phyloP scores from a whole-genome alignment of 129 eudicot genomes.

The Pulicaria dysenterica region DNA sequence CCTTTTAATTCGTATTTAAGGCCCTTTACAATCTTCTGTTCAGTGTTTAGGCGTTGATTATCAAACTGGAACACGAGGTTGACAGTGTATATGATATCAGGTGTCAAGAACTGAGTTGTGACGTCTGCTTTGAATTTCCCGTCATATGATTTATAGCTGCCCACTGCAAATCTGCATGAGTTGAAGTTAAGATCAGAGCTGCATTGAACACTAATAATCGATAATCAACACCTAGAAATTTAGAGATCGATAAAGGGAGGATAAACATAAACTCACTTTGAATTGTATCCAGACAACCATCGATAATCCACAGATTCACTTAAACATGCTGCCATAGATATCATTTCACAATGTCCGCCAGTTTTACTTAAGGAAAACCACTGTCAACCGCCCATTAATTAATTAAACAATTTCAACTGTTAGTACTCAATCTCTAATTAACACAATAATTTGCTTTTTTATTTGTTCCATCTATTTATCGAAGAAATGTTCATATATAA shows the following conservation, averaged over 20 bases:
- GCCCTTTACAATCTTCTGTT: no score
- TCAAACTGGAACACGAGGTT: slow-evolving; percentile 29
- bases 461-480: no score
- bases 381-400: no score
- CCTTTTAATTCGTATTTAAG: no score
- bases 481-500: no score
- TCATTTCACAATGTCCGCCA: slow-evolving; percentile 16
- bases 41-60: no score
- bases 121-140: neutral
- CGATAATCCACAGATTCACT: no score
- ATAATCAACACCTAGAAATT: neutral
- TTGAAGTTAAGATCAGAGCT: slow-evolving; percentile 16
- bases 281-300: neutral
- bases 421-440: no score
- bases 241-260: neutral
- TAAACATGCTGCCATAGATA: neutral
- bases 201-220: neutral
- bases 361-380: slow-evolving; percentile 1
- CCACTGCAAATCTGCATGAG: slow-evolving; percentile 5
- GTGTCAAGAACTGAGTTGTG: slow-evolving; percentile 10
- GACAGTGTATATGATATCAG: neutral
- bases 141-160: neutral
- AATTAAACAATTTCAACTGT: no score
- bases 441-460: no score
- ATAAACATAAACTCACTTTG: slow-evolving; percentile 17